These are phyloP conservation scores for Letharia columbiana DNA, from an alignment of 495 filamentous ascomycete genomes.

Conservation along the genomic window DNA sequence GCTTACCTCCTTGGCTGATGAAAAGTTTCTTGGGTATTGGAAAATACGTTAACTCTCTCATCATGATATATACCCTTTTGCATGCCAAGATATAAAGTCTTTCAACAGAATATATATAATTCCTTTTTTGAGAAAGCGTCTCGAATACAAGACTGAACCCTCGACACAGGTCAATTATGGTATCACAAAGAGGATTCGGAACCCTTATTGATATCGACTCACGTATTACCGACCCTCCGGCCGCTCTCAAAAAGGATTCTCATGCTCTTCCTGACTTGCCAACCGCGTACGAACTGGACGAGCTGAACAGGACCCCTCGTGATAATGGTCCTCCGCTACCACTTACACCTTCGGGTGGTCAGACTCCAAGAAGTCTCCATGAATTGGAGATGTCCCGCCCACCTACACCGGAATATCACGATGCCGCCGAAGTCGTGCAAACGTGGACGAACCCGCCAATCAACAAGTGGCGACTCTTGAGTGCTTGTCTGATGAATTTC, in stretches of 20 bases:
- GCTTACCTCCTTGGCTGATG: background rate
- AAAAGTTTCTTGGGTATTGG: background rate
- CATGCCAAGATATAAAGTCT: background rate
- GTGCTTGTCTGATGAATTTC: slow-evolving; percentile 40
- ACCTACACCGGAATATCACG: slow-evolving; percentile 32
- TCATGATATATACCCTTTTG: background rate
- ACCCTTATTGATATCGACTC: slow-evolving; percentile 34
- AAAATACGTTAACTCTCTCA: background rate
- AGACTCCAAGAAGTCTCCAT: slow-evolving; percentile 36
- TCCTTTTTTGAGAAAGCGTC: too few relatives aligned
- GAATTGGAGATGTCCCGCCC: slow-evolving; percentile 49
- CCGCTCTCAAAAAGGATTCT: slow-evolving; percentile 31
- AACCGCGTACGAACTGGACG: slow-evolving; percentile 31
- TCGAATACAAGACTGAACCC: too few relatives aligned
- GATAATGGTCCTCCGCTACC: slow-evolving; percentile 25
- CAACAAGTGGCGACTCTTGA: slow-evolving; percentile 36
- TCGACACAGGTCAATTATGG: slow-evolving; percentile 22
- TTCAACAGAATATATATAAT: background rate
- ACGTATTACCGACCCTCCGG: slow-evolving; percentile 28
- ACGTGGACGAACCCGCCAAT: slow-evolving; percentile 46
- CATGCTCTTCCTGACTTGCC: slow-evolving; percentile 26
- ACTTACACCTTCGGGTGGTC: slow-evolving; percentile 19
- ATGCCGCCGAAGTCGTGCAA: slow-evolving; percentile 37
- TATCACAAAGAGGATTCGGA: slow-evolving; percentile 25
- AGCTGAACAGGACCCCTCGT: slow-evolving; percentile 28